Percentiles rank a stretch among this genome's conserved stretches.
Conservation (phyloP, 176 grass and related monocot genomes). For the Chrysopogon serrulatus region DNA sequence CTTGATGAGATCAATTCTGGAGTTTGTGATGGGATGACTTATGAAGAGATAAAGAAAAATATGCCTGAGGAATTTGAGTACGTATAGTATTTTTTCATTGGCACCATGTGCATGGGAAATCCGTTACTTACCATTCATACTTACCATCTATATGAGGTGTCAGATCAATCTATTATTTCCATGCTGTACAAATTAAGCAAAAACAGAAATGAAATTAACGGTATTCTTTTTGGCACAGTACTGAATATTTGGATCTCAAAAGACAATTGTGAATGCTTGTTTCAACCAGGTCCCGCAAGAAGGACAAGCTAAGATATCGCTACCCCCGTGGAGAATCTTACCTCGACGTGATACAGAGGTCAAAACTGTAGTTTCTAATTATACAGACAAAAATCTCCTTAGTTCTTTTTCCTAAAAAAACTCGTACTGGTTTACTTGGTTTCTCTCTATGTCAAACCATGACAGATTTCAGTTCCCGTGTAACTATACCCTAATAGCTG, state of each 20-base stretch:
- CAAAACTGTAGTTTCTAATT: slow-evolving; percentile 5
- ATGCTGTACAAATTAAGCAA: neutral
- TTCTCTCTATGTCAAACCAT: neutral
- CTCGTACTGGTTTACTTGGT: neutral
- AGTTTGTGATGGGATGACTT: slow-evolving; percentile 98
- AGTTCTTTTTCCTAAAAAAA: neutral
- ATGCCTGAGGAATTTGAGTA: slow-evolving; percentile 99
- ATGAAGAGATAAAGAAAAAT: slow-evolving; percentile 97
- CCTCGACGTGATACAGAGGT: slow-evolving; percentile 99
- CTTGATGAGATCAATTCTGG: slow-evolving; percentile 98
- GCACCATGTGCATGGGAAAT: neutral
- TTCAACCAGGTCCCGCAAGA: slow-evolving; percentile 73
- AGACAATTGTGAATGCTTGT: neutral
- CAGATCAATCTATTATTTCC: neutral
- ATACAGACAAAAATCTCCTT: neutral
- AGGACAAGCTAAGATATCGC: slow-evolving; percentile 97
- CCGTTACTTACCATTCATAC: neutral
- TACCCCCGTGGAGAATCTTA: slow-evolving; percentile 98
- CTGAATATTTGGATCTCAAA: slow-evolving; percentile 1
- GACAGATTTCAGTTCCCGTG: neutral
- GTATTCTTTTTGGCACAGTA: neutral
- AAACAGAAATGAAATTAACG: neutral
- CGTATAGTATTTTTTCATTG: slow-evolving; percentile 31
- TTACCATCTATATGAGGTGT: neutral
- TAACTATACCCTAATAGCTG: neutral